These are phyloP conservation scores for Omphalea diandra DNA, from an alignment of 441 rosid species.

Conservation along the genomic window DNA sequence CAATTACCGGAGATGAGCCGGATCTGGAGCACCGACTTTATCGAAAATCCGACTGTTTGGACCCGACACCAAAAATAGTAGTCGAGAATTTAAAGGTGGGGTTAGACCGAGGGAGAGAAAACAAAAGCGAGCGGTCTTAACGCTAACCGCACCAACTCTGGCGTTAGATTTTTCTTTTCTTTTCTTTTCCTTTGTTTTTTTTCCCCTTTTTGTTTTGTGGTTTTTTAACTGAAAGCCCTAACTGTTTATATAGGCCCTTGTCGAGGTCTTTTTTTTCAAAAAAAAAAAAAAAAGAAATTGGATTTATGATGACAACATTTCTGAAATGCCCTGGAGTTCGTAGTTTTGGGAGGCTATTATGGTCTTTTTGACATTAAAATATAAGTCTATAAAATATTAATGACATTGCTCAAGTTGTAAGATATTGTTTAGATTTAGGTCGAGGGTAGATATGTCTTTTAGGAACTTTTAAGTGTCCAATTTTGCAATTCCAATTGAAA, in stretches of 20 bases:
- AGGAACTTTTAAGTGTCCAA: not conserved
- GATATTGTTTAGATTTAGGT: slow-evolving; percentile 2
- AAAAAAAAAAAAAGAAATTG: not conserved
- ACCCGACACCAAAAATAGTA: slow-evolving; percentile 22
- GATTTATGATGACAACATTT: not conserved
- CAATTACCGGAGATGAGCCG: slow-evolving; percentile 24
- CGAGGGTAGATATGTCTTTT: slow-evolving; percentile 13
- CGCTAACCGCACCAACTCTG: not conserved
- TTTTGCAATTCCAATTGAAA: not conserved
- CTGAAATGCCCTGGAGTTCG: not conserved
- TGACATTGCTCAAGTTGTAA: not conserved
- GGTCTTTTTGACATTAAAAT: not conserved
- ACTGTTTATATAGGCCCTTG: slow-evolving; percentile 13
- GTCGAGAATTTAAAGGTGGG: slow-evolving; percentile 1
- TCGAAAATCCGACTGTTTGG: not conserved
- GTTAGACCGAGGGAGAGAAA: not conserved
- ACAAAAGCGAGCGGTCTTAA: slow-evolving; percentile 17
- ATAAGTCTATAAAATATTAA: not conserved
- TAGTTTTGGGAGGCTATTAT: not conserved
- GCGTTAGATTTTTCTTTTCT: not conserved
- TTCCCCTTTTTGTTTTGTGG: not conserved
- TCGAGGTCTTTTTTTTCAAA: not conserved
- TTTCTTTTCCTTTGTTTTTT: not conserved
- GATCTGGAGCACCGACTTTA: slow-evolving; percentile 27
- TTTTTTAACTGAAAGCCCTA: not conserved